Evolutionary conservation across 257 asterid species (phyloP), one percentile per base, ranked within the genome.

Genomic region (Verbena officinalis): DNA sequence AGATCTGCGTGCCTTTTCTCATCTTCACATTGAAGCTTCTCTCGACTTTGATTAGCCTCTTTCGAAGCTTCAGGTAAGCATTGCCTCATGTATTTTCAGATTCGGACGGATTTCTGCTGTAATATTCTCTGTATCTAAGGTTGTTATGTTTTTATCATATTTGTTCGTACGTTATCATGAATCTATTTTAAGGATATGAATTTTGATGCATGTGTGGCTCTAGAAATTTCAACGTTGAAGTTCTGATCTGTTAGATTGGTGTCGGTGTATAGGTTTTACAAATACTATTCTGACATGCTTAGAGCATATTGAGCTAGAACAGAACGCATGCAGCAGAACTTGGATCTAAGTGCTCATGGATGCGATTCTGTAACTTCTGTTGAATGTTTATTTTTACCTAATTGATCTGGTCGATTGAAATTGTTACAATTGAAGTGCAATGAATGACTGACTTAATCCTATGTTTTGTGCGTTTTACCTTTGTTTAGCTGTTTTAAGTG

Each of bases 1-100:
- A 78, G 86, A 89, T 89, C 93, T 77, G 83, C 69, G 73, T 62
- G 75, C 21, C 36, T 48, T 60, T 68, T 61, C 38, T 40, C 19
- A 20, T 27, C 75, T 73, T 73, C 57, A 31, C 73, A 48, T 78
- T 69, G 77, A 73, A 78, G 82, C 64, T 59, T 53, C 34, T 22
- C 63, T 7, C 68, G 14, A 39, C 31, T 75, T 43, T 13, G 45
- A 4, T 53, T 59, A 15, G 65, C 68, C 51, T 40, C 60, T 3
- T 54, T 44, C 51, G 68, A 58, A 69, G 55, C 34, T 60, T 49
- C 75, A 14, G 78, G 81, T 72, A 67, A 22, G 62, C 38, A 51
- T 62, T 46, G 2, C n/a, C n/a, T 8, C 46, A 67, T 57, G 14
- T 61, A 59, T 54, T 44, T 30, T 45, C 39, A 43, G 50, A 62